Percentiles rank a stretch among this genome's conserved stretches.
These are phyloP conservation scores for Claviceps spartinae DNA, from an alignment of 2,329 filamentous ascomycete species.

Conservation along the genomic window DNA sequence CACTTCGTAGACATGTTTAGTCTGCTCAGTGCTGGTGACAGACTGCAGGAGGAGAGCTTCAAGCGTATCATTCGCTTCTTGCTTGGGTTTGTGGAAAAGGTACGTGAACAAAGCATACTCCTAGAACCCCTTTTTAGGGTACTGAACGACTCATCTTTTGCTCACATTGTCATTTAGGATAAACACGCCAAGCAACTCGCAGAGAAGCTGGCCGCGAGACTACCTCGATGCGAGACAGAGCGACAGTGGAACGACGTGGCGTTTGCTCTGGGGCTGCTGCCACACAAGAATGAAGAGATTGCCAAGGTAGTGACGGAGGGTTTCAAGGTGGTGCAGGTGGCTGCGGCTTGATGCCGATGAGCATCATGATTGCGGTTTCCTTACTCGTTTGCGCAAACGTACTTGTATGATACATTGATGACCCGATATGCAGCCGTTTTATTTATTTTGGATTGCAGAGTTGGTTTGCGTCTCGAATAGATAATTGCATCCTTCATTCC, in stretches of 20 bases:
- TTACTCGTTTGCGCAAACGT: background rate
- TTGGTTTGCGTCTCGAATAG: background rate
- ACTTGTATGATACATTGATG: background rate
- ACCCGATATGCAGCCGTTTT: background rate
- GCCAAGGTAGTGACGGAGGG: slow-evolving; percentile 61
- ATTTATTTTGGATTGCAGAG: background rate
- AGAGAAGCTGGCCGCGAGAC: slow-evolving; percentile 77
- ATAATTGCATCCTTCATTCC: too few species aligned
- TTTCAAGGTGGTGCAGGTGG: slow-evolving; percentile 56
- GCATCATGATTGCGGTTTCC: background rate
- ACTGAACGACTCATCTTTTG: slow-evolving; percentile 8
- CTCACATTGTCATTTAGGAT: slow-evolving; percentile 43
- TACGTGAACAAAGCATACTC: slow-evolving; percentile 26
- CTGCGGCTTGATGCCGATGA: slow-evolving; percentile 33
- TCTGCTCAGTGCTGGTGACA: slow-evolving; percentile 68
- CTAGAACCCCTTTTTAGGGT: slow-evolving; percentile 5
- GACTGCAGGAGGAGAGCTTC: slow-evolving; percentile 73
- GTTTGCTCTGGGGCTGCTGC: slow-evolving; percentile 75
- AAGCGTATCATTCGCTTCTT: slow-evolving; percentile 82
- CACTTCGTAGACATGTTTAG: slow-evolving; percentile 99
- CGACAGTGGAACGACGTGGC: slow-evolving; percentile 96
- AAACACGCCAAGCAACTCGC: slow-evolving; percentile 93
- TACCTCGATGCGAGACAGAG: slow-evolving; percentile 78
- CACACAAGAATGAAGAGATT: slow-evolving; percentile 89
- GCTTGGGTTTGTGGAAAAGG: slow-evolving; percentile 94